Percentiles rank a stretch among this genome's conserved stretches.
Conservation (phyloP, 208 protist genomes). For the Leptomonas seymouri region DNA sequence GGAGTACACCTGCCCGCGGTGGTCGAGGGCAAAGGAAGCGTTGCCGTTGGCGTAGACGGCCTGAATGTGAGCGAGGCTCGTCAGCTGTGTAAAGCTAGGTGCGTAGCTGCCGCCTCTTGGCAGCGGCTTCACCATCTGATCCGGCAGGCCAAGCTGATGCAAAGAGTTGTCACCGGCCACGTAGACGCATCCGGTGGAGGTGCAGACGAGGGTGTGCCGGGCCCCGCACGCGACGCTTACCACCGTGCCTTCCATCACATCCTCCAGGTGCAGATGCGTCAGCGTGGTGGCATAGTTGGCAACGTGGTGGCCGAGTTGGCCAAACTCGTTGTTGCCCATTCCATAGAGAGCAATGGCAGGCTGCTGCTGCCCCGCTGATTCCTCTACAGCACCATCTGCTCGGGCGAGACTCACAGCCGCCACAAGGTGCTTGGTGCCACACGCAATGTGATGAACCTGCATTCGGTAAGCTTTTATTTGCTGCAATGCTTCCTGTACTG, state of each 20-base stretch:
- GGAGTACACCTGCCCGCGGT: slow-evolving; percentile 62
- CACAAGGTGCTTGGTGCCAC: slow-evolving; percentile 65
- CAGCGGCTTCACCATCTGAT: slow-evolving; percentile 32
- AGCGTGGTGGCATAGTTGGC: slow-evolving; percentile 67
- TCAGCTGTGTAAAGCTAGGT: slow-evolving; percentile 50
- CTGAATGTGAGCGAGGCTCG: slow-evolving; percentile 53
- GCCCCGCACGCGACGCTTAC: slow-evolving; percentile 70
- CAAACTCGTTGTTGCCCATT: slow-evolving; percentile 80
- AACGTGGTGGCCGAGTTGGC: slow-evolving; percentile 70
- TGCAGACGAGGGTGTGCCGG: slow-evolving; percentile 65
- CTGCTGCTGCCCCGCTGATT: background rate
- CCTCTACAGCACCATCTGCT: background rate
- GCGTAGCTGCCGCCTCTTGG: slow-evolving; percentile 22
- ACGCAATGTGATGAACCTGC: slow-evolving; percentile 45
- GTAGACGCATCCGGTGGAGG: slow-evolving; percentile 66
- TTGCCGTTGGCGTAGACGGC: slow-evolving; percentile 64
- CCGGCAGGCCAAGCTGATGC: slow-evolving; percentile 65
- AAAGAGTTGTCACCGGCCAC: slow-evolving; percentile 73
- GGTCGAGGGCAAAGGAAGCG: slow-evolving; percentile 67
- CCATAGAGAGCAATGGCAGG: slow-evolving; percentile 39
- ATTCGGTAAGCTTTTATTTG: slow-evolving; percentile 30
- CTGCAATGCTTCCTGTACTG: slow-evolving; percentile 22
- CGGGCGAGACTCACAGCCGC: slow-evolving; percentile 30
- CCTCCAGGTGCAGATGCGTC: slow-evolving; percentile 54
- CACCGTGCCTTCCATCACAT: slow-evolving; percentile 43